A percentile compares a stretch with the other conserved stretches of the same genome.
Conservation (phyloP, 495 filamentous ascomycete species). For the Talaromyces proteolyticus region DNA sequence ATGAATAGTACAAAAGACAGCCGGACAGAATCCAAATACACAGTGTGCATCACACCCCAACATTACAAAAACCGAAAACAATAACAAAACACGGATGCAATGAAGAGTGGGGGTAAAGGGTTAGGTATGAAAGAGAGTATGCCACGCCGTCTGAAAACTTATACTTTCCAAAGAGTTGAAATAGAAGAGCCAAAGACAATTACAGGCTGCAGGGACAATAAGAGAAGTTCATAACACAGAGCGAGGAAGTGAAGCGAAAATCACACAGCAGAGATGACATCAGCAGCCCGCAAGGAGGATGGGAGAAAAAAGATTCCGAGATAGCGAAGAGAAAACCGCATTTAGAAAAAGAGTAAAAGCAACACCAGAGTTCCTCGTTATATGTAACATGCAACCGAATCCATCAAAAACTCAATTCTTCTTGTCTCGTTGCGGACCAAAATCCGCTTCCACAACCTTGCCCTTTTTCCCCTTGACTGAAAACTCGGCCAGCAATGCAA, state of each 20-base stretch:
- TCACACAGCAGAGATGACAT: slow-evolving; percentile 20
- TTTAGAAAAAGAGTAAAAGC: slow-evolving; percentile 14
- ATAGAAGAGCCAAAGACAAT: too few relatives aligned
- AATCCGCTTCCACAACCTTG: slow-evolving; percentile 62
- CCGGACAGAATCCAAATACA: slow-evolving; percentile 1
- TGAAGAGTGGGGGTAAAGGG: too few relatives aligned
- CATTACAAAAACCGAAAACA: background rate
- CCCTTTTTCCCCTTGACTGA: slow-evolving; percentile 85
- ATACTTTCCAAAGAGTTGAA: slow-evolving; percentile 8
- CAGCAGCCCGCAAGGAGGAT: slow-evolving; percentile 14
- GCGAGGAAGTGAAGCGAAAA: slow-evolving; percentile 12
- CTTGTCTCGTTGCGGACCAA: slow-evolving; percentile 47
- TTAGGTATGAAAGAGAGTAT: background rate
- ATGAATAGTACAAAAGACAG: too few relatives aligned
- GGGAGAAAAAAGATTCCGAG: slow-evolving; percentile 38
- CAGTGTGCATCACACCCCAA: background rate
- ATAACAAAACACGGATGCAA: slow-evolving; percentile 4
- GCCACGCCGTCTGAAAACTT: background rate
- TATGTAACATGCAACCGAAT: slow-evolving; percentile 13
- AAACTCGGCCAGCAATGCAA: slow-evolving; percentile 89
- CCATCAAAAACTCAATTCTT: slow-evolving; percentile 38
- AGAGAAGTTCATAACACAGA: slow-evolving; percentile 6
- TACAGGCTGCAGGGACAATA: slow-evolving; percentile 8
- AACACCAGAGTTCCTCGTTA: slow-evolving; percentile 9
- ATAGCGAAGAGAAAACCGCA: slow-evolving; percentile 19